Base-by-base conservation (phyloP, 2,329 filamentous ascomycete species). In the Atkinsonella hypoxylon region DNA sequence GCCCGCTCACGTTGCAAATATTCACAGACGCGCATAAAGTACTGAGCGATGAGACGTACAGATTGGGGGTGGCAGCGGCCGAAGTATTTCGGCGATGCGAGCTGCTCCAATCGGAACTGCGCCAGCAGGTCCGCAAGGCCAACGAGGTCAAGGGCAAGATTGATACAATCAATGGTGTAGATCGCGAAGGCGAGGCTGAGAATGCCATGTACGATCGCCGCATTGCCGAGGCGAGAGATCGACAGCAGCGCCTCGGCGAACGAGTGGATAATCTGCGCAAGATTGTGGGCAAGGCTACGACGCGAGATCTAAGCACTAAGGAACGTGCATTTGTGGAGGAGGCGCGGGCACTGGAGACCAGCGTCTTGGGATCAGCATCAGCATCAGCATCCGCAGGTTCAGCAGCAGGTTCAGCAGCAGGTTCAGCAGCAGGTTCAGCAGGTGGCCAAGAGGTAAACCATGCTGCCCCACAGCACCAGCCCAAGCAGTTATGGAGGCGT, bases 11-110 rank as follows among this genome's bases (percentile, higher is more conserved):
- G 2, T 72, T 90, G 17, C 77, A 82, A 55, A 73, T 88, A 38
- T 78, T 91, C 56, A 85, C 83, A 30, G 81, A 87, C 53, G 81
- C 81, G 0, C 87, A 91, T 63, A 81, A 84, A 60, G 71, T 86
- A 5, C 71, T 90, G 6, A 81, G 81, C 54, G 75, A 77, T 10
- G 85, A 90, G 64, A 88, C 84, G 0, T 74, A 84, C 57, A 74
- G 73, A 11, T 73, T 90, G 11, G 84, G 85, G 15, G 70, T 78
- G 42, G 85, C 83, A 1, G 85, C 83, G 1, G 79, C 85, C 1
- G 84, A 89, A 58, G 71, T 90, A 6, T 90, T 89, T 67, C 74
- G 82, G 26, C 76, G 82, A 50, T 87, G 85, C 54, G 77, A 85
- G 57, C 74, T 80, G 44, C 72, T 90, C 26, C 81, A 84, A 58